phyloP scores from a whole-genome alignment of 257 asterid genomes.

The Nicotiana attenuata region DNA sequence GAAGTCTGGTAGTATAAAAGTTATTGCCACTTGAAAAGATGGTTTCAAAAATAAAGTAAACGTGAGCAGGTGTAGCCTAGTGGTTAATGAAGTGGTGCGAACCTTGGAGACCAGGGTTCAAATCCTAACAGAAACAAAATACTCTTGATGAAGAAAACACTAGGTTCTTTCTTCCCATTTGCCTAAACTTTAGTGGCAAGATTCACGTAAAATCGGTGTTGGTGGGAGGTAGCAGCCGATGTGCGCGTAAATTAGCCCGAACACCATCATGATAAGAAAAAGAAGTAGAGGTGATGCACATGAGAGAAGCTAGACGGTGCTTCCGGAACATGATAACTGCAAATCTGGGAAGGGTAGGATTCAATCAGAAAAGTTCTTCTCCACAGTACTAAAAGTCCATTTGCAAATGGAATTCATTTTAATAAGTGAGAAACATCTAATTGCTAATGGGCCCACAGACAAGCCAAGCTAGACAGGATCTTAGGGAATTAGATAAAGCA shows the following conservation, averaged over 20 bases:
- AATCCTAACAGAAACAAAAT: neutral
- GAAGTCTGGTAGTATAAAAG: neutral
- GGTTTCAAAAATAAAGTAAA: neutral
- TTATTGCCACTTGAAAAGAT: neutral
- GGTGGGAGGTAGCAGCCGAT: neutral
- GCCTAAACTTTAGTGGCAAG: neutral
- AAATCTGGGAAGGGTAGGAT: neutral
- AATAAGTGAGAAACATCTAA: neutral
- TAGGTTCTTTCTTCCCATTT: neutral
- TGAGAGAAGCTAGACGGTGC: neutral
- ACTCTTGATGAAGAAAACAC: neutral
- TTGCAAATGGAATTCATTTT: constrained; percentile 1
- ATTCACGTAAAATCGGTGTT: neutral
- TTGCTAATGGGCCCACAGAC: constrained; percentile 1
- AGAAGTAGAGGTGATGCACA: neutral
- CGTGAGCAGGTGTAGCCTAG: neutral
- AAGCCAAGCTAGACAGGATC: neutral
- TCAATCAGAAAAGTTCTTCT: neutral
- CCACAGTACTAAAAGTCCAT: neutral
- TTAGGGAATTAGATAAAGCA: neutral
- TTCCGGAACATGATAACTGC: neutral
- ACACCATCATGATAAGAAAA: neutral
- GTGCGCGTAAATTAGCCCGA: neutral
- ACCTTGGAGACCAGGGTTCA: neutral
- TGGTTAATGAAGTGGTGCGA: neutral